A percentile compares a stretch with the other conserved stretches of the same genome.
Conservation (phyloP, 192 early-diverging fungal genomes). For the Obelidium mucronatum region DNA sequence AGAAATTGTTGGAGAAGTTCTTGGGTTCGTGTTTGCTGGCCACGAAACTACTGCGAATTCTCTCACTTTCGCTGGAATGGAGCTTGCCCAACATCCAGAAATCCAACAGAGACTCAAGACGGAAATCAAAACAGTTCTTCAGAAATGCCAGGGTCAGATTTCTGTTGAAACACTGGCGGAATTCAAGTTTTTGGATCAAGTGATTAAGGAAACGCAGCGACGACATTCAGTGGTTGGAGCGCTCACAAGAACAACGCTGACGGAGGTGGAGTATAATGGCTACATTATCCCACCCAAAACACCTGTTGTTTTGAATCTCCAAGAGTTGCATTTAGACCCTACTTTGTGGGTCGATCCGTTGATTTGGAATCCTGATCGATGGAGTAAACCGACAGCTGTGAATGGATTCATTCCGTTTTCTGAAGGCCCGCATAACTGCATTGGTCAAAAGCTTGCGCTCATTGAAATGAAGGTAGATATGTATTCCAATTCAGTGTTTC, state of each 20-base stretch:
- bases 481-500: background rate
- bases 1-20: slow-evolving; percentile 51
- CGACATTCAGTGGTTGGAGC: slow-evolving; percentile 40
- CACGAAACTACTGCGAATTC: slow-evolving; percentile 53
- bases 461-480: slow-evolving; percentile 41
- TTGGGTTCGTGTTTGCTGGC: no score
- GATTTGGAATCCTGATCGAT: slow-evolving; percentile 52
- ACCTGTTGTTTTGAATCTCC: slow-evolving; percentile 35
- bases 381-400: slow-evolving; percentile 34
- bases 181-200: slow-evolving; percentile 46
- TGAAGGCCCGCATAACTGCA: slow-evolving; percentile 45
- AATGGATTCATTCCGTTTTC: slow-evolving; percentile 54
- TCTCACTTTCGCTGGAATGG: slow-evolving; percentile 34
- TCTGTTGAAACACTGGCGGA: slow-evolving; percentile 31
- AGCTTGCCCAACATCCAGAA: slow-evolving; percentile 28
- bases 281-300: slow-evolving; percentile 37
- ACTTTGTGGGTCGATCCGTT: slow-evolving; percentile 41
- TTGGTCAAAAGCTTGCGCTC: slow-evolving; percentile 59
- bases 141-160: no score
- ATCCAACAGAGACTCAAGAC: slow-evolving; percentile 26
- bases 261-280: slow-evolving; percentile 39
- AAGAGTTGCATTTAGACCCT: slow-evolving; percentile 38
- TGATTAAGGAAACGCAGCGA: no score
- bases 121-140: background rate
- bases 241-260: background rate